phyloP scores from a whole-genome alignment of 2,329 filamentous ascomycete genomes.

The Alternaria conjuncta region DNA sequence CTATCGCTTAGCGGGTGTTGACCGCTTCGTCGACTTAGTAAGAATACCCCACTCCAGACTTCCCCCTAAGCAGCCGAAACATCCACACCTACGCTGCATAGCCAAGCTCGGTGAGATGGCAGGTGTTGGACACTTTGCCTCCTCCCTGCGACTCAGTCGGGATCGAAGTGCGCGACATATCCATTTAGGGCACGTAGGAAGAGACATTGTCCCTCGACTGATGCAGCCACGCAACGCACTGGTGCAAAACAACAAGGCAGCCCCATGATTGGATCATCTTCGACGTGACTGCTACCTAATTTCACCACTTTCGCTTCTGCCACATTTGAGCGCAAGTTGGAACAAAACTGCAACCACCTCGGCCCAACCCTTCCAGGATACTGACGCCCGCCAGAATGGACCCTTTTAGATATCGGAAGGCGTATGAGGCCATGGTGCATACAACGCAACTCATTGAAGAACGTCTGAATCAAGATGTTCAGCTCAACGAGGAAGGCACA shows the following conservation, averaged over 20 bases:
- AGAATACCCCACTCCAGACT: constrained; percentile 27
- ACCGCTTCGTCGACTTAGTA: constrained; percentile 32
- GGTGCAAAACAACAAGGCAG: constrained; percentile 10
- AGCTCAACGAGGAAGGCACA: constrained; percentile 7
- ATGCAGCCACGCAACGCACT: constrained; percentile 4
- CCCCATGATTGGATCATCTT: constrained; percentile 12
- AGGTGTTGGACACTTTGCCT: constrained; percentile 15
- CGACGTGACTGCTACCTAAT: background rate
- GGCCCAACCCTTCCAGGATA: constrained; percentile 11
- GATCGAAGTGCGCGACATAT: constrained; percentile 11
- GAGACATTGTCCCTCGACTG: constrained; percentile 1
- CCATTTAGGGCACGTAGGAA: constrained; percentile 2
- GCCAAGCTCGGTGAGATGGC: constrained; percentile 28
- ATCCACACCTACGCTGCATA: constrained; percentile 12
- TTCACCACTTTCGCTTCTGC: background rate
- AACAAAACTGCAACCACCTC: background rate
- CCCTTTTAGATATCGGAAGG: constrained; percentile 46
- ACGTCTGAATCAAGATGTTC: constrained; percentile 32
- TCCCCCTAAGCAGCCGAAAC: constrained; percentile 18
- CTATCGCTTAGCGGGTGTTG: constrained; percentile 19
- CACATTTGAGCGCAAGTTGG: background rate
- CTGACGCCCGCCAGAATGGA: constrained; percentile 41
- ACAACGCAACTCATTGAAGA: constrained; percentile 43
- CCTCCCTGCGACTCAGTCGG: constrained; percentile 12
- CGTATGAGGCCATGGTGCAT: constrained; percentile 48